phyloP scores from a whole-genome alignment of 148 eudicot species.

The Vaccinium macrocarpon region DNA sequence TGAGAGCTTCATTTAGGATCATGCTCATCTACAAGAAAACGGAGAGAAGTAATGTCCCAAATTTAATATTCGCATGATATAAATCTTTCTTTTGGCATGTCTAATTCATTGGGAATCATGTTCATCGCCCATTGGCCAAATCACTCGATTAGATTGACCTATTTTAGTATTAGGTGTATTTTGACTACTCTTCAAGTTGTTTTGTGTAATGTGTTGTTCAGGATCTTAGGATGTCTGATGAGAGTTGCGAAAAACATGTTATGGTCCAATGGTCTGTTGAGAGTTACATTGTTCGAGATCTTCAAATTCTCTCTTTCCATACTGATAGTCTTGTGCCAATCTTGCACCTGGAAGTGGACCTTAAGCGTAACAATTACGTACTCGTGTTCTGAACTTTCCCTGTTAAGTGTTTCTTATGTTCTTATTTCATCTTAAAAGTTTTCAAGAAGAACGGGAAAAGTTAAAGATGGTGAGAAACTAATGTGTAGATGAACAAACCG shows the following conservation, averaged over 20 bases:
- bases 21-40: slow-evolving; percentile 3
- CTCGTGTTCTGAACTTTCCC: too few relatives aligned
- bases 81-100: too few relatives aligned
- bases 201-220: too few relatives aligned
- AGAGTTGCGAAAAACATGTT: neutral
- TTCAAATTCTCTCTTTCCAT: neutral
- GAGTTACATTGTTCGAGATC: neutral
- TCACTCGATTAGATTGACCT: neutral
- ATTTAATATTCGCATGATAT: neutral
- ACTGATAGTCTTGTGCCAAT: neutral
- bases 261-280: neutral
- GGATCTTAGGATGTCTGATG: neutral
- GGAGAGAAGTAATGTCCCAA: neutral
- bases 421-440: too few relatives aligned
- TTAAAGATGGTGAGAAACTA: too few relatives aligned
- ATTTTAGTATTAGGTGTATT: neutral
- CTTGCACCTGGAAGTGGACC: too few relatives aligned
- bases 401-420: too few relatives aligned
- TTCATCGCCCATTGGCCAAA: neutral
- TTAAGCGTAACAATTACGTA: too few relatives aligned
- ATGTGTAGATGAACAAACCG: too few relatives aligned
- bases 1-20: slow-evolving; percentile 13
- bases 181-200: too few relatives aligned
- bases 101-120: neutral
- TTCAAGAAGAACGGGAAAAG: too few relatives aligned